Percentiles rank a stretch among this genome's conserved stretches.
These are phyloP conservation scores for Pilobolus umbonatus DNA, from an alignment of 192 early-diverging fungal genomes.

Conservation along the genomic window DNA sequence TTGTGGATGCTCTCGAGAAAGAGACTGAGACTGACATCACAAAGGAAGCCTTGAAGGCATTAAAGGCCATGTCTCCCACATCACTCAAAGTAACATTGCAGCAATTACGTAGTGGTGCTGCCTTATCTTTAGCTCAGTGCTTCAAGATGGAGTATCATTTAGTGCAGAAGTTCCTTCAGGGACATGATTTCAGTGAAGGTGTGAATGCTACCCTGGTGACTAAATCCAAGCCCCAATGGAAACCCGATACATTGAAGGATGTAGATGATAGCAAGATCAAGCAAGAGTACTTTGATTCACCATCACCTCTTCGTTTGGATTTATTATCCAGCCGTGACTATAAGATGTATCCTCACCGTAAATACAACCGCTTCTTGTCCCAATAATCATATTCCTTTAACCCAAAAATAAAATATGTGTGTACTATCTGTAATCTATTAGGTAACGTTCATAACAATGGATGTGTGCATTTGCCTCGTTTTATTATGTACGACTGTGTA, in stretches of 20 bases:
- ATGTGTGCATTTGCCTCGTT: not conserved
- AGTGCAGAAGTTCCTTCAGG: conserved; percentile 67
- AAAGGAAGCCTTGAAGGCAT: conserved; percentile 52
- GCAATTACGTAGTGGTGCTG: conserved; percentile 70
- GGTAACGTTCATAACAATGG: not conserved
- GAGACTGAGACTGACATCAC: conserved; percentile 68
- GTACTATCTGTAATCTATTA: not conserved
- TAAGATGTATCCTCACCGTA: conserved; percentile 53
- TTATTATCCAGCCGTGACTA: conserved; percentile 40
- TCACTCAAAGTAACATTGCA: conserved; percentile 85
- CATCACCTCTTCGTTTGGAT: conserved; percentile 26
- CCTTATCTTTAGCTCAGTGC: conserved; percentile 67
- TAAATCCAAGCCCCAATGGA: conserved; percentile 70
- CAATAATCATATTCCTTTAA: no score
- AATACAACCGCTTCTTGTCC: no score
- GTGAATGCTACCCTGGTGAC: conserved; percentile 74
- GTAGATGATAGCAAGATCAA: conserved; percentile 48
- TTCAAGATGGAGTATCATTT: conserved; percentile 85
- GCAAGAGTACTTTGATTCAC: conserved; percentile 50
- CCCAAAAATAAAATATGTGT: not conserved
- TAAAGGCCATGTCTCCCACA: conserved; percentile 76
- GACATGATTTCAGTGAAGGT: conserved; percentile 86
- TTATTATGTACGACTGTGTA: not conserved
- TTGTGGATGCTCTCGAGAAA: conserved; percentile 74
- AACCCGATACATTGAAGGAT: conserved; percentile 52